Evolutionary conservation across 352 stramenopile species (phyloP).

Genomic region (Discostella stelligera): DNA sequence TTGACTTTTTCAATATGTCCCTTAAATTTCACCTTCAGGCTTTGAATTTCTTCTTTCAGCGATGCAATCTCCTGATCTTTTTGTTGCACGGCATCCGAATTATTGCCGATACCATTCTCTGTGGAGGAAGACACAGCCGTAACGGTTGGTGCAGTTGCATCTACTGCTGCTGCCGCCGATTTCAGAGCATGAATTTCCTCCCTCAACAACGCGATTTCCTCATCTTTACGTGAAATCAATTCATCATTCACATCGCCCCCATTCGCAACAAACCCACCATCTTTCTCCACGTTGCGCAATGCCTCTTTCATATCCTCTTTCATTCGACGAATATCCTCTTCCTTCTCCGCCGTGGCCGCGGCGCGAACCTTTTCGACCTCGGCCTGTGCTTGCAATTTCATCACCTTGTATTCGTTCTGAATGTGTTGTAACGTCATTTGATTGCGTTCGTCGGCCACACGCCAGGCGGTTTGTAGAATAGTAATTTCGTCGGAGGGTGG

Average conservation of each 20-base stretch:
- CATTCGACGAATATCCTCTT: slow-evolving; percentile 46
- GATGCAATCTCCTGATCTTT: slow-evolving; percentile 32
- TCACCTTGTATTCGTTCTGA: slow-evolving; percentile 66
- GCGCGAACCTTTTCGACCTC: slow-evolving; percentile 56
- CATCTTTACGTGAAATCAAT: slow-evolving; percentile 21
- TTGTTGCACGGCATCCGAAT: slow-evolving; percentile 11
- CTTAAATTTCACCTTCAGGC: slow-evolving; percentile 47
- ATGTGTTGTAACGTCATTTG: slow-evolving; percentile 62
- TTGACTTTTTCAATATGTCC: slow-evolving; percentile 45
- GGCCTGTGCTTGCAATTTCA: slow-evolving; percentile 52
- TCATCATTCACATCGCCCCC: slow-evolving; percentile 19
- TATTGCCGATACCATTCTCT: not conserved
- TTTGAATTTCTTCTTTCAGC: slow-evolving; percentile 30
- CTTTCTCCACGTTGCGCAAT: slow-evolving; percentile 32
- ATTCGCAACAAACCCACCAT: slow-evolving; percentile 41
- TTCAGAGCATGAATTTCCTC: slow-evolving; percentile 30
- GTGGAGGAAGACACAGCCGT: not conserved
- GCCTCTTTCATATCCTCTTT: slow-evolving; percentile 57
- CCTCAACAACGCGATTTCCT: slow-evolving; percentile 21
- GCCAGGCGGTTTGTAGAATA: slow-evolving; percentile 66
- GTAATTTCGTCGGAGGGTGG: slow-evolving; percentile 43
- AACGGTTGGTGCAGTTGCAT: not conserved
- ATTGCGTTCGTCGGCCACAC: slow-evolving; percentile 55
- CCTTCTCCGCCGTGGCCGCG: slow-evolving; percentile 34
- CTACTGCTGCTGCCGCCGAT: not conserved